Evolutionary conservation across 1,284 basidiomycete species (phyloP).

Genomic region (Cryptococcus neoformans): DNA sequence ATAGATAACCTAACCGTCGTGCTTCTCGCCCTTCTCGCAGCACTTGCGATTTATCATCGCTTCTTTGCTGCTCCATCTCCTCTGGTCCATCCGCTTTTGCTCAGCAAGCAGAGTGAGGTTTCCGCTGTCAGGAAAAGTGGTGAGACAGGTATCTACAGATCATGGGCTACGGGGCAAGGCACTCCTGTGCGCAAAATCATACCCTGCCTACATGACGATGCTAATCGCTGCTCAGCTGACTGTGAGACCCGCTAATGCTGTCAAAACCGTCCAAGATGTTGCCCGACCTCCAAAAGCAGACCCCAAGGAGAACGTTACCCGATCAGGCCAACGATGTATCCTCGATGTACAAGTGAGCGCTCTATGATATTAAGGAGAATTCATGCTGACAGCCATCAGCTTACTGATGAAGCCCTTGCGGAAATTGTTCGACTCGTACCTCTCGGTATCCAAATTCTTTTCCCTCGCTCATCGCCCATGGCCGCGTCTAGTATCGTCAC

Average conservation of each 20-base stretch:
- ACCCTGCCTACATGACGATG: neutral
- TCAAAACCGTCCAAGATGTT: slow-evolving; percentile 41
- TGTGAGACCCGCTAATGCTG: slow-evolving; percentile 39
- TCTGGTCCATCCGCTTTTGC: slow-evolving; percentile 47
- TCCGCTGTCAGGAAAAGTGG: slow-evolving; percentile 36
- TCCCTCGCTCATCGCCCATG: slow-evolving; percentile 22
- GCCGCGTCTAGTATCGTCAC: slow-evolving; percentile 26
- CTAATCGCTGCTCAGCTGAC: slow-evolving; percentile 29
- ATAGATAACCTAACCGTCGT: slow-evolving; percentile 45
- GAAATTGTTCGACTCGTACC: slow-evolving; percentile 38
- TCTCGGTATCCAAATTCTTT: slow-evolving; percentile 34
- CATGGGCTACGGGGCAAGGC: slow-evolving; percentile 48
- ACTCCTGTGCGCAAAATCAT: slow-evolving; percentile 37
- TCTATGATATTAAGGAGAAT: neutral
- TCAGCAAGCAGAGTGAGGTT: slow-evolving; percentile 47
- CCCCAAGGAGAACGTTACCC: neutral
- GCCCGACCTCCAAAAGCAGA: slow-evolving; percentile 16
- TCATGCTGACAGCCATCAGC: slow-evolving; percentile 14
- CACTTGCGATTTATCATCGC: slow-evolving; percentile 37
- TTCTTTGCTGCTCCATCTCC: slow-evolving; percentile 37
- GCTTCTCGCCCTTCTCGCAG: slow-evolving; percentile 32
- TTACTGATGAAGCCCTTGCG: slow-evolving; percentile 31
- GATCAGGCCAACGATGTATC: slow-evolving; percentile 25
- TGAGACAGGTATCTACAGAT: slow-evolving; percentile 44
- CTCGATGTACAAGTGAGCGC: slow-evolving; percentile 35